Percentiles rank a stretch among this genome's conserved stretches.
Evolutionary conservation across 1,139 yeast genomes (phyloP).

Genomic region (Pichia sp.): DNA sequence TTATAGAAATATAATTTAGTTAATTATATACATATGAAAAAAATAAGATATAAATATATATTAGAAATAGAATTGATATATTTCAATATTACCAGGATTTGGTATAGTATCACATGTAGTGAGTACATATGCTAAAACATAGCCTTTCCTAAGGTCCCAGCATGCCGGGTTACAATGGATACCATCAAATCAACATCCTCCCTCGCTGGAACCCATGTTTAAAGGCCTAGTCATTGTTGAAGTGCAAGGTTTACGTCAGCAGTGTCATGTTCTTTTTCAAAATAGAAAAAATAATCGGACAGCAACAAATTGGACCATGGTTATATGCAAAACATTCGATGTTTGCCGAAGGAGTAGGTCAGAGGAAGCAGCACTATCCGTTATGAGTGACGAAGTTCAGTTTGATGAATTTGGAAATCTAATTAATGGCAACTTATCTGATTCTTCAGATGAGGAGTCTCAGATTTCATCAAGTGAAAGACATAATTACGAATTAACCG

Average conservation of each 20-base stretch:
- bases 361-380: neutral
- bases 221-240: too few species aligned
- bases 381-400: constrained; percentile 35
- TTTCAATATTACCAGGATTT: constrained; percentile 10
- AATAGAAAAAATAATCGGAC: neutral
- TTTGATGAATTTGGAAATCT: constrained; percentile 85
- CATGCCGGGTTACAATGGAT: too few species aligned
- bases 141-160: too few species aligned
- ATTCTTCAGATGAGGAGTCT: constrained; percentile 7
- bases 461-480: constrained; percentile 19
- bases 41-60: constrained; percentile 9
- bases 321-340: too few species aligned
- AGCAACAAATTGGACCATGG: too few species aligned
- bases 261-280: neutral
- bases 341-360: too few species aligned
- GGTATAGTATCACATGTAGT: constrained; percentile 24
- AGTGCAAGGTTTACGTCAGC: neutral
- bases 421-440: constrained; percentile 44
- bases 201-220: too few species aligned
- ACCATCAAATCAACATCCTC: too few species aligned
- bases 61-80: too few species aligned
- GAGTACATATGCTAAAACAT: constrained; percentile 14
- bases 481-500: constrained; percentile 13
- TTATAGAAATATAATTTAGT: constrained; percentile 1
- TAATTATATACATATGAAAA: constrained; percentile 19